These are phyloP conservation scores for Mycosarcoma mackinlayi DNA, from an alignment of 1,284 basidiomycete species.

Conservation along the genomic window DNA sequence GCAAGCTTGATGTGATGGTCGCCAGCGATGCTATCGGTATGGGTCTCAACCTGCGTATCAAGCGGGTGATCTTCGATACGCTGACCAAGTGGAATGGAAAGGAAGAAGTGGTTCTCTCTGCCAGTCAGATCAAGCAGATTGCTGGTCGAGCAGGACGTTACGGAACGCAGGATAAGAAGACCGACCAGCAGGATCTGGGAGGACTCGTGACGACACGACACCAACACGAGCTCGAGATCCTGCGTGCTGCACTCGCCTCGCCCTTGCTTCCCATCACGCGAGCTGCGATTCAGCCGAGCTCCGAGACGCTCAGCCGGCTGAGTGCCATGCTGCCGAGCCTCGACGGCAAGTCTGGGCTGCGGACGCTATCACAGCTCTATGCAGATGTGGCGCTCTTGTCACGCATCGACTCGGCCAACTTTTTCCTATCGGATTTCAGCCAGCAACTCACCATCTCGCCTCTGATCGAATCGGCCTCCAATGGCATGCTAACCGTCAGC, in stretches of 20 bases:
- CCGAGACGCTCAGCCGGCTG: conserved; percentile 66
- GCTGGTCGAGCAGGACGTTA: conserved; percentile 94
- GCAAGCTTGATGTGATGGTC: conserved; percentile 84
- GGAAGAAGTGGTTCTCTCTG: conserved; percentile 73
- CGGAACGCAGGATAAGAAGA: conserved; percentile 74
- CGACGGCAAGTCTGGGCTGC: conserved; percentile 21
- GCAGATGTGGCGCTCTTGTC: conserved; percentile 73
- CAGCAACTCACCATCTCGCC: conserved; percentile 69
- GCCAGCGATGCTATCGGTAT: conserved; percentile 94
- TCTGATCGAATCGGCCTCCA: conserved; percentile 69
- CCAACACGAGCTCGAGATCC: conserved; percentile 75
- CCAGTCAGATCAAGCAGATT: conserved; percentile 93
- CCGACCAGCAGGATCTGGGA: conserved; percentile 27
- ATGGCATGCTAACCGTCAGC: conserved; percentile 70
- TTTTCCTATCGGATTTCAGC: conserved; percentile 68
- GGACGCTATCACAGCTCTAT: conserved; percentile 69
- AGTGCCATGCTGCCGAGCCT: conserved; percentile 69
- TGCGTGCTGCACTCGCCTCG: conserved; percentile 71
- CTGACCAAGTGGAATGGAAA: conserved; percentile 81
- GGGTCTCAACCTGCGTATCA: conserved; percentile 95
- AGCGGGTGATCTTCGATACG: conserved; percentile 83
- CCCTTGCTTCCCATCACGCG: conserved; percentile 71
- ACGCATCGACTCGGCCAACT: conserved; percentile 71
- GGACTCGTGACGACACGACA: conserved; percentile 76
- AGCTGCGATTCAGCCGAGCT: conserved; percentile 70